Evolutionary conservation across 129 eudicot genomes (phyloP).

Genomic region (Saussurea involucrata): DNA sequence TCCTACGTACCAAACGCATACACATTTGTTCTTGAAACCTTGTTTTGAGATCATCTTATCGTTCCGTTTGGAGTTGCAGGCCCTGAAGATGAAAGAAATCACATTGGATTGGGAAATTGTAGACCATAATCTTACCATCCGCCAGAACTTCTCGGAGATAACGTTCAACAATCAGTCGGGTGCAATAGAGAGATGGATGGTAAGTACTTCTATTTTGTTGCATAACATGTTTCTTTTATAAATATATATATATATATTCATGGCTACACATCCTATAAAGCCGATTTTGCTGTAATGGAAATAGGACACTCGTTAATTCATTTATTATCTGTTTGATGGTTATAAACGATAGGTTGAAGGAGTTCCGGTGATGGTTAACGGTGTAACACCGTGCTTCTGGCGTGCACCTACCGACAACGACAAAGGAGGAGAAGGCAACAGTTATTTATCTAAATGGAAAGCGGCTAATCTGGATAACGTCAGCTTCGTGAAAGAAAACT

Average conservation of each 20-base stretch:
- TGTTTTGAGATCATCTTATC: conserved; percentile 8
- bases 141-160: conserved; percentile 52
- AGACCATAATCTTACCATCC: conserved; percentile 52
- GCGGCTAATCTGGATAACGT: conserved; percentile 57
- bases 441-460: conserved; percentile 80
- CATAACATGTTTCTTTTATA: neutral
- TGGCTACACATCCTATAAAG: neutral
- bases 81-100: conserved; percentile 26
- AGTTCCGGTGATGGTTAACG: conserved; percentile 57
- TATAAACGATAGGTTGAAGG: conserved; percentile 61
- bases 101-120: conserved; percentile 38
- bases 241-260: neutral
- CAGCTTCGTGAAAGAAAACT: conserved; percentile 46
- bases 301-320: neutral
- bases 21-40: neutral
- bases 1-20: too few relatives aligned
- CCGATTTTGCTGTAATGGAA: neutral
- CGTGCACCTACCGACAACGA: conserved; percentile 95
- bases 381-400: conserved; percentile 92
- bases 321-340: neutral
- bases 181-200: conserved; percentile 86
- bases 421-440: conserved; percentile 75
- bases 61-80: conserved; percentile 42
- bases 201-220: conserved; percentile 32
- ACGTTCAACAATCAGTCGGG: conserved; percentile 60